Conservation (phyloP, 2,329 filamentous ascomycete genomes). For the Trichoderma cornu-damae region DNA sequence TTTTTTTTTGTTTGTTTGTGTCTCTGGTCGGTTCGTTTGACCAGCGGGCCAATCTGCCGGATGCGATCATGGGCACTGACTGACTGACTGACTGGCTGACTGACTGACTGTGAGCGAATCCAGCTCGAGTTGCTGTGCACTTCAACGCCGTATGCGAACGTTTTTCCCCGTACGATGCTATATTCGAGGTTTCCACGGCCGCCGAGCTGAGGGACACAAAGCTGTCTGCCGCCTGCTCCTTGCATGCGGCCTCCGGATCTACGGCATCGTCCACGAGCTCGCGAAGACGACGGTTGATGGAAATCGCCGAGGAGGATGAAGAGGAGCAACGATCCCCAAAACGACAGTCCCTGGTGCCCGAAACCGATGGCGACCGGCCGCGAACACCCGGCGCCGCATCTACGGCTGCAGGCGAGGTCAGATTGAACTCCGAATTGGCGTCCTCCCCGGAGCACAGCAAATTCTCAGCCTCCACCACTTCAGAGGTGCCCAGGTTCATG, state of each 20-base stretch:
- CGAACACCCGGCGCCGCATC: constrained; percentile 28
- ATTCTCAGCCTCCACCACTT: constrained; percentile 43
- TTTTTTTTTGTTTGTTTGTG: too few species aligned
- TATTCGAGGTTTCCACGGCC: constrained; percentile 68
- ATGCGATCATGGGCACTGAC: not conserved
- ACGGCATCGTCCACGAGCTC: constrained; percentile 81
- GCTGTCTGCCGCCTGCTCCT: constrained; percentile 79
- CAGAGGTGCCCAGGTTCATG: constrained; percentile 49
- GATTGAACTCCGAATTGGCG: constrained; percentile 49
- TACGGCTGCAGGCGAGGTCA: constrained; percentile 36
- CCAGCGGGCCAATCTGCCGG: constrained; percentile 4
- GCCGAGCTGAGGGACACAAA: constrained; percentile 83
- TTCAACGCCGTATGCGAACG: constrained; percentile 62
- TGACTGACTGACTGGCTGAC: too few species aligned
- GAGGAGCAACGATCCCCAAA: constrained; percentile 60
- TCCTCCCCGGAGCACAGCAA: constrained; percentile 45
- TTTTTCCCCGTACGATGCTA: constrained; percentile 81
- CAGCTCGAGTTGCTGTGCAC: constrained; percentile 78
- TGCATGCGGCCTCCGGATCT: constrained; percentile 82
- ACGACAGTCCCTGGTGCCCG: constrained; percentile 51
- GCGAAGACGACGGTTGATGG: constrained; percentile 71
- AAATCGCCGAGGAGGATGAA: constrained; percentile 90
- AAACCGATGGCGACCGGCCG: constrained; percentile 32
- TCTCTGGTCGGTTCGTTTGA: constrained; percentile 1
- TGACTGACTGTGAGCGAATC: constrained; percentile 17